Percentiles rank a stretch among this genome's conserved stretches.
phyloP scores from a whole-genome alignment of 805 yeast genomes.

The Candida ovalis region DNA sequence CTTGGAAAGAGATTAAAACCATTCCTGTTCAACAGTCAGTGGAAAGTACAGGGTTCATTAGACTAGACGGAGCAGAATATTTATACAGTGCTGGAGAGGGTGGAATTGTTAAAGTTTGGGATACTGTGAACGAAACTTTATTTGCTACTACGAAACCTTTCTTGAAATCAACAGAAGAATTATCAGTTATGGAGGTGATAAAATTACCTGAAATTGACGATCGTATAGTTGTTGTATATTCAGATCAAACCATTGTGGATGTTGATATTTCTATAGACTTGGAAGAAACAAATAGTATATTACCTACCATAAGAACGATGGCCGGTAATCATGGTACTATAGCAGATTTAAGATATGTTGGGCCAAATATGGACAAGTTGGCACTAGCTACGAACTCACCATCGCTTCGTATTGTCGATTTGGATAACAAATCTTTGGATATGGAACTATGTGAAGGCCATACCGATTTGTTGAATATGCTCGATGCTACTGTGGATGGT shows the following conservation, averaged over 20 bases:
- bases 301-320: conserved; percentile 51
- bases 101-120: conserved; percentile 66
- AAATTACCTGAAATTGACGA: conserved; percentile 26
- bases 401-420: conserved; percentile 69
- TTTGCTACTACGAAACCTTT: conserved; percentile 46
- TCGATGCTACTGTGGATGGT: conserved; percentile 79
- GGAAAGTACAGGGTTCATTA: conserved; percentile 63
- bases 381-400: conserved; percentile 96
- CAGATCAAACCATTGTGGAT: conserved; percentile 75
- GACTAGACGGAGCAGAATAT: conserved; percentile 30
- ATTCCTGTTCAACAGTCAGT: conserved; percentile 71
- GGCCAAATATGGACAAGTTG: conserved; percentile 51
- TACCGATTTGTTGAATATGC: conserved; percentile 72
- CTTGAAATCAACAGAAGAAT: conserved; percentile 62
- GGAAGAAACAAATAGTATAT: conserved; percentile 24
- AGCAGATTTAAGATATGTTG: conserved; percentile 81
- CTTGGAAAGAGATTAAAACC: conserved; percentile 56
- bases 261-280: conserved; percentile 23
- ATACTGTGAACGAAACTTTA: conserved; percentile 43
- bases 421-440: conserved; percentile 52
- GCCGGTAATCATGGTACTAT: conserved; percentile 96
- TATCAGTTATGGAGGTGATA: conserved; percentile 59
- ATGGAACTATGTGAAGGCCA: conserved; percentile 75
- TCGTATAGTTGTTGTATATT: conserved; percentile 51
- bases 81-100: conserved; percentile 78